Evolutionary conservation across 495 filamentous ascomycete species (phyloP), one percentile per base, ranked within the genome.

Genomic region (Penicillium diatomitis): DNA sequence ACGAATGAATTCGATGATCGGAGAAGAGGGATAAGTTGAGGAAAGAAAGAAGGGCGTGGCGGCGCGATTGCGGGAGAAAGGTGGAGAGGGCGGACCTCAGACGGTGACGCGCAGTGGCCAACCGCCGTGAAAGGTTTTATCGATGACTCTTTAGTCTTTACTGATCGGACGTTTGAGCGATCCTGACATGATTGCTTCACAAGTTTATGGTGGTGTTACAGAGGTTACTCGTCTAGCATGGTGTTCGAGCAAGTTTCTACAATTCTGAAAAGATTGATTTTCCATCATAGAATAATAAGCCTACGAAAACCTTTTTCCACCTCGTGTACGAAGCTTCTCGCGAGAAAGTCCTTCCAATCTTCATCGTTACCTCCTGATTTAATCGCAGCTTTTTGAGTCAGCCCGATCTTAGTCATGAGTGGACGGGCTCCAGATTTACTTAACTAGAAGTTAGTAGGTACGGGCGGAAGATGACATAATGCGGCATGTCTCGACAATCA

Each of bases 81-180:
- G 47, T 33, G 38, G 44, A 46, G 46, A 46, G 5, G 20, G 20
- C 20, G 20, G 20, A 20, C 20, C 20, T 39, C 40, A 29, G 46
- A 50, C 46, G 53, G 50, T 49, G 50, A 53, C 31, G 47, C 47
- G 36, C 11, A 54, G 52, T 46, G 54, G 58, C 47, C 52, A 53
- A 43, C 44, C 45, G 44, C 51, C 51, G 54, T 8, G 40, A 11
- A 41, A 29, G 27, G 8, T 31, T 42, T 42, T 42, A 10, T 42
- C 3, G 9, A 32, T 41, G 39, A 29, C 3, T 30, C 5, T 5
- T 5, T 30, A 11, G 7, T 10, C 10, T 12, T 8, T 8, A 38
- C 20, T 20, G 35, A 38, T n/a, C 6, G 8, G 35, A 11, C 20
- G 20, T 20, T 20, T 20, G 8, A 10, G 12, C 35, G 35, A 38